phyloP scores from a whole-genome alignment of 768 basidiomycete genomes.

The Boletus sp. region DNA sequence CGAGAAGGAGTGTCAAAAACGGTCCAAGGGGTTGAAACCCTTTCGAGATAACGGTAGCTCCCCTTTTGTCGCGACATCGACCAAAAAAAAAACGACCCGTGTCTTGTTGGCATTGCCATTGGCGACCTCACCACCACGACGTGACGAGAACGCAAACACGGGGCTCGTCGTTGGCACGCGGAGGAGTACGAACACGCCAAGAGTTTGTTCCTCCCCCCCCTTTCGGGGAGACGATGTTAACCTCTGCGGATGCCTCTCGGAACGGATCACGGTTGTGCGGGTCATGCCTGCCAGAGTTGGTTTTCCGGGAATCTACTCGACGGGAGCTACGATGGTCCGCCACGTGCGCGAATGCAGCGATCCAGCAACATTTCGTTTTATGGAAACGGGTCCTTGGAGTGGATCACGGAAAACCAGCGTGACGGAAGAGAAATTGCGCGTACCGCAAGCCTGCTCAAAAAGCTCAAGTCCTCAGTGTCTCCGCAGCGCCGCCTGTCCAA shows the following conservation, averaged over 20 bases:
- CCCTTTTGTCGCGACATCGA: neutral
- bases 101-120: neutral
- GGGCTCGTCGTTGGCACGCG: neutral
- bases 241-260: constrained; percentile 4
- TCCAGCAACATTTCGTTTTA: neutral
- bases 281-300: neutral
- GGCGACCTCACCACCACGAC: neutral
- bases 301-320: neutral
- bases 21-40: neutral
- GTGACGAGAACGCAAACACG: neutral
- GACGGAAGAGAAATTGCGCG: neutral
- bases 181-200: neutral
- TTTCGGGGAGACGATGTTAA: neutral
- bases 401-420: neutral
- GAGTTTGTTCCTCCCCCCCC: too few species aligned
- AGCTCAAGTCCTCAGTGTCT: neutral
- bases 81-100: neutral
- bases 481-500: neutral
- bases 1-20: neutral
- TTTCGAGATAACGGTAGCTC: neutral
- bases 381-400: neutral
- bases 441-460: neutral
- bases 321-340: neutral
- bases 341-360: neutral
- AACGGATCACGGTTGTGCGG: neutral